A percentile compares a stretch with the other conserved stretches of the same genome.
Conservation (phyloP, 2,329 filamentous ascomycete species). For the Dothistroma septosporum region DNA sequence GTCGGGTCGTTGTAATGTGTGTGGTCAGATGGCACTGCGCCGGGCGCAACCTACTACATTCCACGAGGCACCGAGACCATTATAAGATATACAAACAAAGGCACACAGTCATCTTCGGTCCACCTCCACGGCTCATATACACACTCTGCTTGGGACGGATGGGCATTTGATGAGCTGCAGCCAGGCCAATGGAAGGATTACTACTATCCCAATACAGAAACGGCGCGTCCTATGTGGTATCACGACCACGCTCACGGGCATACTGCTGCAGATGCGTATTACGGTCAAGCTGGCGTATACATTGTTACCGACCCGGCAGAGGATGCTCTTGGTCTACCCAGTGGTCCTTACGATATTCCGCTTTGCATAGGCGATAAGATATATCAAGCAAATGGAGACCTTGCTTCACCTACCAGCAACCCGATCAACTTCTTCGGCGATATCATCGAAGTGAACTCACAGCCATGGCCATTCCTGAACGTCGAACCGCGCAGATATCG, state of each 20-base stretch:
- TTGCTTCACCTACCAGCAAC: constrained; percentile 44
- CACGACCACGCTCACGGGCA: constrained; percentile 45
- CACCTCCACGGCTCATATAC: constrained; percentile 55
- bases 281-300: constrained; percentile 55
- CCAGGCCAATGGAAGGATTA: constrained; percentile 58
- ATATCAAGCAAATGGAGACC: constrained; percentile 50
- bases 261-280: constrained; percentile 55
- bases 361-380: constrained; percentile 50
- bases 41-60: constrained; percentile 53
- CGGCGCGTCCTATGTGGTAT: constrained; percentile 55
- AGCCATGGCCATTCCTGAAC: constrained; percentile 57
- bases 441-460: constrained; percentile 55
- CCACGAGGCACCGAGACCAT: constrained; percentile 50
- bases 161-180: constrained; percentile 51
- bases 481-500: constrained; percentile 60
- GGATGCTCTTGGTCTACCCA: constrained; percentile 48
- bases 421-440: constrained; percentile 52
- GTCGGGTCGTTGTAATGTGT: neutral
- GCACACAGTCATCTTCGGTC: constrained; percentile 43
- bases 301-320: constrained; percentile 52
- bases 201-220: constrained; percentile 57
- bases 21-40: constrained; percentile 46
- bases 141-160: constrained; percentile 40
- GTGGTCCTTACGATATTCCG: constrained; percentile 52
- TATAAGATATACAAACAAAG: constrained; percentile 53